A percentile compares a stretch with the other conserved stretches of the same genome.
Conservation (phyloP, 352 stramenopile genomes). For the Phytophthora podocarpi region DNA sequence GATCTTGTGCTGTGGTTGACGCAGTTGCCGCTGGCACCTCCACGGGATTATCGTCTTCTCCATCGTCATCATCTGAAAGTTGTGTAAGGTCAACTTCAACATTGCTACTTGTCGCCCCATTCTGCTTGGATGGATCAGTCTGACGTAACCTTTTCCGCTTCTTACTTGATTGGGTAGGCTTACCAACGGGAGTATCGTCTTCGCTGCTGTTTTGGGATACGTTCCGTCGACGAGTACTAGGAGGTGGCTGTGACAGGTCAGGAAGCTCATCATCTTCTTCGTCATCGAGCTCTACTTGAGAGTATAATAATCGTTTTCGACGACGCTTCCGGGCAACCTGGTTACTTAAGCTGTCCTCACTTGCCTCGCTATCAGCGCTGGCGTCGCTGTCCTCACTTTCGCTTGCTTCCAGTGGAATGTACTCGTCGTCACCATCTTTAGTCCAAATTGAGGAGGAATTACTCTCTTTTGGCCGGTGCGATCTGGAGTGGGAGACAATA, state of each 20-base stretch:
- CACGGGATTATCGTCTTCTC: background rate
- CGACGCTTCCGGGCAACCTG: slow-evolving; percentile 17
- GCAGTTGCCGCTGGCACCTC: background rate
- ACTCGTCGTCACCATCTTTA: slow-evolving; percentile 27
- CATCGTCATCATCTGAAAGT: slow-evolving; percentile 18
- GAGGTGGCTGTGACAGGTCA: slow-evolving; percentile 35
- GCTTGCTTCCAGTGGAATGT: slow-evolving; percentile 25
- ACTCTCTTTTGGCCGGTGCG: slow-evolving; percentile 10
- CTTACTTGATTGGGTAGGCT: slow-evolving; percentile 12
- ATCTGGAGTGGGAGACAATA: background rate
- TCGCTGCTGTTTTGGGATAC: slow-evolving; percentile 1
- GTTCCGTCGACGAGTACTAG: slow-evolving; percentile 3
- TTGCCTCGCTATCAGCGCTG: slow-evolving; percentile 14
- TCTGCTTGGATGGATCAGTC: slow-evolving; percentile 2
- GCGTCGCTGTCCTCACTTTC: slow-evolving; percentile 25
- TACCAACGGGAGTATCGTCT: background rate
- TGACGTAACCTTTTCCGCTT: slow-evolving; percentile 29
- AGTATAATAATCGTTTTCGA: slow-evolving; percentile 58
- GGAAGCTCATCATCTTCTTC: slow-evolving; percentile 54
- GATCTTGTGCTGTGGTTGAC: background rate
- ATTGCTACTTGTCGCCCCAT: slow-evolving; percentile 7
- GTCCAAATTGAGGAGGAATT: slow-evolving; percentile 21
- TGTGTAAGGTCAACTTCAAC: slow-evolving; percentile 30
- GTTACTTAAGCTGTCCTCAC: slow-evolving; percentile 12
- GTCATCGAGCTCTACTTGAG: slow-evolving; percentile 47